Percentiles rank a stretch among this genome's conserved stretches.
These are phyloP conservation scores for Berberis thunbergii DNA, from an alignment of 164 flowering plant species.

Conservation along the genomic window DNA sequence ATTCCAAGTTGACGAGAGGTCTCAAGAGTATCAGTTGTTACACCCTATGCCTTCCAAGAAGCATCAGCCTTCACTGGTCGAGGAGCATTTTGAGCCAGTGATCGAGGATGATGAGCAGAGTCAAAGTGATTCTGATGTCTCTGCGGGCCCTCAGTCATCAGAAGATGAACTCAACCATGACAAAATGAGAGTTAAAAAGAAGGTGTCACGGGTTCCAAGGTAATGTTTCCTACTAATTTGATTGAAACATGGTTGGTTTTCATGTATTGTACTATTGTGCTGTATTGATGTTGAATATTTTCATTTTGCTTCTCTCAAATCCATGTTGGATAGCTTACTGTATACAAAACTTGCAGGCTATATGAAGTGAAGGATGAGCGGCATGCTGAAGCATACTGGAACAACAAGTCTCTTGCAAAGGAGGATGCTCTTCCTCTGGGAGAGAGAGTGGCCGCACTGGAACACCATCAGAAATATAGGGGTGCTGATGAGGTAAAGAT, in stretches of 20 bases:
- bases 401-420: slow-evolving; percentile 45
- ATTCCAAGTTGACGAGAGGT: slow-evolving; percentile 61
- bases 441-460: slow-evolving; percentile 62
- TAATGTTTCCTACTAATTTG: slow-evolving; percentile 10
- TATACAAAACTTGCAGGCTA: slow-evolving; percentile 32
- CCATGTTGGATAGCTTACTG: background rate
- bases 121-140: slow-evolving; percentile 48
- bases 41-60: slow-evolving; percentile 61
- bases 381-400: slow-evolving; percentile 79
- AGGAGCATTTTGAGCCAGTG: slow-evolving; percentile 84
- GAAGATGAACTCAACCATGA: slow-evolving; percentile 37
- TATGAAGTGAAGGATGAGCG: slow-evolving; percentile 87
- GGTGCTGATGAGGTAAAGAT: slow-evolving; percentile 35
- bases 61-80: slow-evolving; percentile 43
- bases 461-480: slow-evolving; percentile 17
- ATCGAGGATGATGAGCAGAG: slow-evolving; percentile 36
- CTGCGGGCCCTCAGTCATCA: slow-evolving; percentile 30
- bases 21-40: slow-evolving; percentile 54
- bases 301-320: background rate
- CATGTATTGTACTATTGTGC: background rate
- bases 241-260: background rate
- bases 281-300: background rate
- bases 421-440: slow-evolving; percentile 83
- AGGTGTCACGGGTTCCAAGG: slow-evolving; percentile 49
- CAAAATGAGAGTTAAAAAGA: slow-evolving; percentile 15